These are phyloP conservation scores for Neonectria punicea DNA, from an alignment of 2,329 filamentous ascomycete genomes.

Conservation along the genomic window DNA sequence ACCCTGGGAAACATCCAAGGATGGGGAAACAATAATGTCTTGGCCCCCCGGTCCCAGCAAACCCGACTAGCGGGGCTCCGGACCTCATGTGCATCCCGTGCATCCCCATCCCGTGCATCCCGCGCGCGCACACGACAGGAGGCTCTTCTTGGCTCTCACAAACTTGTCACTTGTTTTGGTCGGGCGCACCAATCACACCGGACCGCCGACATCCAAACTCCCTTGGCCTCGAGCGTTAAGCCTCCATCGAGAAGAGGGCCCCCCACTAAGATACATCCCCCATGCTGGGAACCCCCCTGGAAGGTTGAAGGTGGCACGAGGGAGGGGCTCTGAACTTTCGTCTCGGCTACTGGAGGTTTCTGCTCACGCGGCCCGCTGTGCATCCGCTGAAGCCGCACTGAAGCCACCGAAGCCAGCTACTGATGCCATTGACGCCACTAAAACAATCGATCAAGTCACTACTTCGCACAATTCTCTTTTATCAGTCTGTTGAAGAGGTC, in stretches of 20 bases:
- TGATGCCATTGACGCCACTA: not conserved
- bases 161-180: not conserved
- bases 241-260: too few relatives aligned
- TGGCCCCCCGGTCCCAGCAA: not conserved
- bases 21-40: not conserved
- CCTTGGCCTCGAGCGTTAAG: not conserved
- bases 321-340: too few relatives aligned
- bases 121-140: not conserved
- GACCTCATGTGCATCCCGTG: slow-evolving; percentile 17
- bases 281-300: slow-evolving; percentile 2
- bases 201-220: slow-evolving; percentile 30
- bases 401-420: slow-evolving; percentile 10
- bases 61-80: slow-evolving; percentile 5
- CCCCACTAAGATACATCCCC: too few relatives aligned
- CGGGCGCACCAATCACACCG: slow-evolving; percentile 28
- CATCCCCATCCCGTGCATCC: not conserved
- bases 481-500: not conserved
- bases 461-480: not conserved
- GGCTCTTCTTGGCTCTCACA: too few relatives aligned
- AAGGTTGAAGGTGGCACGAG: not conserved
- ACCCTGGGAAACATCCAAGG: not conserved
- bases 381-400: slow-evolving; percentile 3
- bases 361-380: slow-evolving; percentile 13
- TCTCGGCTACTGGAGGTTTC: not conserved
- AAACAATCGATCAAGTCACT: not conserved